Evolutionary conservation across 1,139 yeast species (phyloP), one percentile per base, ranked within the genome.

Genomic region (Saccharomyces hybrid): DNA sequence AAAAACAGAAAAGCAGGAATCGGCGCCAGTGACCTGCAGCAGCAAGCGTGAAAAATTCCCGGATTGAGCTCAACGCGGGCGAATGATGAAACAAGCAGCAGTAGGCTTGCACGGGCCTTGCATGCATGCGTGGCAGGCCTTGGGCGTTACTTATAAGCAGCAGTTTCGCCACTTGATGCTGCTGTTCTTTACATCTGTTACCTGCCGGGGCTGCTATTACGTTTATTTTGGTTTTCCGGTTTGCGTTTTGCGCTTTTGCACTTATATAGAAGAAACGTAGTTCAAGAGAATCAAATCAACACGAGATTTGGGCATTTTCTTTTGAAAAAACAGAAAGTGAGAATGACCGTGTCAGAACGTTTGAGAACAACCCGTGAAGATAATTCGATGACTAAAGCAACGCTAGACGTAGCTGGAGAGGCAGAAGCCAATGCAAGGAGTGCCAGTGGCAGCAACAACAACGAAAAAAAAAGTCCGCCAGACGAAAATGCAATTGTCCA

Each of bases 321-420:
- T 8, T 31, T 2, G 11, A 38, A 38, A 38, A 9, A 19, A 38
- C 16, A 38, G 44, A 38, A 32, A 38, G 44, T 38, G 44, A 38
- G n/a, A 38, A 38, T 38, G 44, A n/a, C 44, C 6, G 44, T 38
- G 16, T 38, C 44, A 48, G 53, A 51, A 44, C 56, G 55, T 42
- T 49, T 42, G 27, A 55, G 47, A 51, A 58, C 55, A 49, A 50
- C 46, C 0, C 54, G 32, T 2, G 46, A 27, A 23, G 52, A 31
- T 47, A 50, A 47, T 29, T 25, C 47, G 38, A 29, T 51, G 51
- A 7, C 44, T 16, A 38, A 19, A 19, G 5, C 26, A 4, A 8
- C 25, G 5, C 13, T 5, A 31, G 38, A 38, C 11, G 7, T n/a
- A 5, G 5, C 5, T 16, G 25, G 44, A 4, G 44, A 38, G 8